Conservation (phyloP, 192 early-diverging fungal species). For the Coemansia sp. region DNA sequence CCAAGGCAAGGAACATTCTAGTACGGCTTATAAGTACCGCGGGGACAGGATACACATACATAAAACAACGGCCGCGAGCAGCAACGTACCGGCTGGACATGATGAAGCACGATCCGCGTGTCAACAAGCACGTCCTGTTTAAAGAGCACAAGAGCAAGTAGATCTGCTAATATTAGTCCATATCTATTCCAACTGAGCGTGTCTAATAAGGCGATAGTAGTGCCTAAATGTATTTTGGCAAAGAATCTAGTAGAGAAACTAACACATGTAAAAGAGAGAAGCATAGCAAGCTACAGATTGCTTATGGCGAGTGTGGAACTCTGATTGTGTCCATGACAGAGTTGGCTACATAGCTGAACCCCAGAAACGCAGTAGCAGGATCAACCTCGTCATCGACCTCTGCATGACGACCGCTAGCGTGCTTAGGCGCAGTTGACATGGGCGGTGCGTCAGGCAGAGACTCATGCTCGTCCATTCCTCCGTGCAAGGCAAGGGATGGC, state of each 20-base stretch:
- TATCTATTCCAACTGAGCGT: background rate
- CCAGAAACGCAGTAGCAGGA: conserved; percentile 50
- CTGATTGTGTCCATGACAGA: conserved; percentile 44
- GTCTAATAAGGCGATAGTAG: background rate
- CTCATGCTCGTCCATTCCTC: conserved; percentile 5
- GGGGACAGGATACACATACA: conserved; percentile 91
- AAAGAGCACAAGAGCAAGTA: conserved; percentile 80
- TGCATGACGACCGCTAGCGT: background rate
- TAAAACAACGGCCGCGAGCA: conserved; percentile 72
- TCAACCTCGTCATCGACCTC: conserved; percentile 24
- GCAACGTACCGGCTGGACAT: conserved; percentile 75
- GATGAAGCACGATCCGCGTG: conserved; percentile 93
- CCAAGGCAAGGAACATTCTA: conserved; percentile 81
- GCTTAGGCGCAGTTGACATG: background rate
- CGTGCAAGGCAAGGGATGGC: conserved; percentile 21
- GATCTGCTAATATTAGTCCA: background rate
- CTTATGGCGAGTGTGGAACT: background rate
- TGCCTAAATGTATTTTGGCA: background rate
- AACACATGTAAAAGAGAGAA: background rate
- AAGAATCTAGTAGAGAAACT: background rate
- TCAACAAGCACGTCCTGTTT: conserved; percentile 86
- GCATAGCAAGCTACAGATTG: background rate
- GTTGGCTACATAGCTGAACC: conserved; percentile 52
- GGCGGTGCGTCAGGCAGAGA: conserved; percentile 2
- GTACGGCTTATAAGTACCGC: conserved; percentile 84